Evolutionary conservation across 1,284 basidiomycete species (phyloP), one percentile per base, ranked within the genome.

Genomic region (Leccinum pseudoinsigne): DNA sequence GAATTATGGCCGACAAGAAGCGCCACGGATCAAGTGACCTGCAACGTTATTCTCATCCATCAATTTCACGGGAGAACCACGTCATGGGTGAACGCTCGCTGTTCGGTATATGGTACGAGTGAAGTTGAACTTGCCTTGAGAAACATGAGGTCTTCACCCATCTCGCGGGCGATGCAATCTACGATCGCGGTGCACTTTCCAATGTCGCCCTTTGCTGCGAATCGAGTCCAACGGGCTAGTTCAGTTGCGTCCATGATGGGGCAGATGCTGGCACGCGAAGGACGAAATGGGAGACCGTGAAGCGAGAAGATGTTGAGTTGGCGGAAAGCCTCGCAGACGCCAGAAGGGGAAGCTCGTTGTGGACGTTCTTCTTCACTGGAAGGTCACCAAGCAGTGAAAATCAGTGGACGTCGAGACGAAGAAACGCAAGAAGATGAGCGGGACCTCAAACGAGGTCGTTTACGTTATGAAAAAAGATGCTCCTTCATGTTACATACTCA

Each of bases 141-240:
- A 74, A 95, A 95, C 94, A 96, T 96, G 60, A 96, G 82, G 75
- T 95, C 92, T 10, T 72, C 73, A 55, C 90, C 89, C 11, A 86
- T 78, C 54, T 83, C 81, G 73, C 93, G 87, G 2, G 92, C 92
- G 9, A 93, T 84, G 69, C 90, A 93, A 72, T 95, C 93, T 58
- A 83, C 80, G 34, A 82, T 63, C 2, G 92, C 92, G 1, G 84
- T 87, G 66, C 90, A 90, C 67, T 80, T 87, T 3, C 92, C 92
- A 58, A 94, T 92, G 14, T 91, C 92, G 1, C 92, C 92, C 71
- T 92, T 92, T 4, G 80, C 83, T 1, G 90, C 92, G 72, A 93
- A 93, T 55, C 92, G 81, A 8, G 87, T 89, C 92, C 91, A 93
- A 55, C 90, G 80, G 14, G 87, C 84, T 51, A 93, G 82, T 63